These are phyloP conservation scores for Sporothrix schenckii DNA, from an alignment of 2,329 filamentous ascomycete genomes.

Conservation along the genomic window DNA sequence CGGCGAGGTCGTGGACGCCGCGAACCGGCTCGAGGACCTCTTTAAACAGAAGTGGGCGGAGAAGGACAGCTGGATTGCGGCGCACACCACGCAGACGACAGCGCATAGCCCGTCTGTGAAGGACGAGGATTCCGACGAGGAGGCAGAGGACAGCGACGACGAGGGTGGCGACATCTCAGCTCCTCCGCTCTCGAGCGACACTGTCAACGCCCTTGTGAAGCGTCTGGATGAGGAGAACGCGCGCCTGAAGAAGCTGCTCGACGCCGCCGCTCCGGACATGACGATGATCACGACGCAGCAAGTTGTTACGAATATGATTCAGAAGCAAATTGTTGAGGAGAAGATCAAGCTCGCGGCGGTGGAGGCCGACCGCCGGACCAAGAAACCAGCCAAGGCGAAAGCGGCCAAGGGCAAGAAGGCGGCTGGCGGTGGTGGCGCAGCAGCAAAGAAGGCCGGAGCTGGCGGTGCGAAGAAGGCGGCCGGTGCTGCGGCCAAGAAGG, in stretches of 20 bases:
- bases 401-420: constrained; percentile 59
- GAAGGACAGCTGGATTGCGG: constrained; percentile 79
- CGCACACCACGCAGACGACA: constrained; percentile 51
- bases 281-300: constrained; percentile 60
- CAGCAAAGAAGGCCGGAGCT: constrained; percentile 37
- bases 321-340: constrained; percentile 73
- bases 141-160: constrained; percentile 68
- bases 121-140: constrained; percentile 69
- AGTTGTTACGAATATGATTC: constrained; percentile 65
- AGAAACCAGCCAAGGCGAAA: constrained; percentile 56
- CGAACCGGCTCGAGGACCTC: constrained; percentile 70
- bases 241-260: constrained; percentile 59
- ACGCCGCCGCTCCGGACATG: constrained; percentile 55
- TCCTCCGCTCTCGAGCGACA: constrained; percentile 47
- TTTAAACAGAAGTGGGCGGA: constrained; percentile 76
- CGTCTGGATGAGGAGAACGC: constrained; percentile 60
- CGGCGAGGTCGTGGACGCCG: constrained; percentile 50
- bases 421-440: constrained; percentile 30
- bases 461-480: constrained; percentile 44
- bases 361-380: constrained; percentile 61
- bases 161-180: constrained; percentile 60
- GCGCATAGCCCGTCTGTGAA: constrained; percentile 54
- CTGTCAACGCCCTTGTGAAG: constrained; percentile 57
- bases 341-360: constrained; percentile 62
- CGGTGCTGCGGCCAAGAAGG: constrained; percentile 48